Conservation (phyloP, 352 stramenopile species). For the Peronospora tabacina region DNA sequence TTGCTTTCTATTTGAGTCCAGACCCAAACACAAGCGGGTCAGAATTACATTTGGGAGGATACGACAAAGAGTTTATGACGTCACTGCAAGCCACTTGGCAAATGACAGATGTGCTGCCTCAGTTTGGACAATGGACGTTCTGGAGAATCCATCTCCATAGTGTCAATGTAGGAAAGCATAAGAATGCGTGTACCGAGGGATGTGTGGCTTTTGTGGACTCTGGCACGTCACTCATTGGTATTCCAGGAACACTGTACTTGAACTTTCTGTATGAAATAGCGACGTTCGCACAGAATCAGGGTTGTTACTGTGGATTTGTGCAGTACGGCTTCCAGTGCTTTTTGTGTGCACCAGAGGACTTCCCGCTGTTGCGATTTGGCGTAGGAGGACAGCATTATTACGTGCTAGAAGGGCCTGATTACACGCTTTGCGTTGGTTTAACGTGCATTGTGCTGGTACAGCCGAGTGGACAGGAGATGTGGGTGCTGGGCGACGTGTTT, state of each 20-base stretch:
- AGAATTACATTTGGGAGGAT: slow-evolving; percentile 63
- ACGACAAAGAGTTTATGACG: slow-evolving; percentile 45
- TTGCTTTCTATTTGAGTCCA: slow-evolving; percentile 94
- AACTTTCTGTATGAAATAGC: slow-evolving; percentile 67
- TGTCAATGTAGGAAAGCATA: slow-evolving; percentile 39
- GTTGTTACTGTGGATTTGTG: slow-evolving; percentile 73
- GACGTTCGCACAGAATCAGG: slow-evolving; percentile 46
- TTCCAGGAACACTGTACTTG: slow-evolving; percentile 77
- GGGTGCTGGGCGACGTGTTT: slow-evolving; percentile 96
- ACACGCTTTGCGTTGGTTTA: slow-evolving; percentile 69
- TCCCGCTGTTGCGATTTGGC: slow-evolving; percentile 57
- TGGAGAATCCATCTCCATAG: slow-evolving; percentile 70
- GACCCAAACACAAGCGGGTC: slow-evolving; percentile 74
- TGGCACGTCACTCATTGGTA: slow-evolving; percentile 94
- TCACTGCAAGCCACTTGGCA: slow-evolving; percentile 49
- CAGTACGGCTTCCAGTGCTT: slow-evolving; percentile 82
- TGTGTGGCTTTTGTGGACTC: slow-evolving; percentile 94
- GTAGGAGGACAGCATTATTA: slow-evolving; percentile 60
- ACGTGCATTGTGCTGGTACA: slow-evolving; percentile 75
- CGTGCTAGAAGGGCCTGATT: slow-evolving; percentile 55
- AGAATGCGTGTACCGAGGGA: slow-evolving; percentile 40
- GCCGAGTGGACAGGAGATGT: slow-evolving; percentile 83
- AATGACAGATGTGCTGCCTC: slow-evolving; percentile 60
- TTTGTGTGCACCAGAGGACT: slow-evolving; percentile 53
- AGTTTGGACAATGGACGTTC: slow-evolving; percentile 81